These are phyloP conservation scores for Penicillium italicum DNA, from an alignment of 2,329 filamentous ascomycete genomes.

Conservation along the genomic window DNA sequence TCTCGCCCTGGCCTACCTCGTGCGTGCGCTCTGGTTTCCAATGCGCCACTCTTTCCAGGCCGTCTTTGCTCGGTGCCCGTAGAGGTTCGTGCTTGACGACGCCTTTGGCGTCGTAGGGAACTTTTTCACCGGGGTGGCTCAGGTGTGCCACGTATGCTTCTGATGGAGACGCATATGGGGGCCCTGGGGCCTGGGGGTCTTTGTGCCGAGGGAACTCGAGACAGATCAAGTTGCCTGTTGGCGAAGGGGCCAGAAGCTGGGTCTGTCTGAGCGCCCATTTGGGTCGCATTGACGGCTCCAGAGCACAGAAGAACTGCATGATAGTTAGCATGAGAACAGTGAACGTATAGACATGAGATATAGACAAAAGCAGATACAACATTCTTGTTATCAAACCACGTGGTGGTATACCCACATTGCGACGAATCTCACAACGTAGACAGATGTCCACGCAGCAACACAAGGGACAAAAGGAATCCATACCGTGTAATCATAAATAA, in stretches of 20 bases:
- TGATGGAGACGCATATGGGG: slow-evolving; percentile 68
- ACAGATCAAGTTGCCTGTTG: slow-evolving; percentile 54
- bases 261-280: slow-evolving; percentile 56
- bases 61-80: slow-evolving; percentile 39
- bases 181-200: slow-evolving; percentile 60
- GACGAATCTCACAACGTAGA: not conserved
- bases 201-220: slow-evolving; percentile 78
- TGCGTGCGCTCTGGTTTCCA: slow-evolving; percentile 58
- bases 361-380: not conserved
- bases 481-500: slow-evolving; percentile 63
- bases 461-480: slow-evolving; percentile 20
- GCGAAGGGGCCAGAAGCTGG: slow-evolving; percentile 50
- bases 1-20: slow-evolving; percentile 48
- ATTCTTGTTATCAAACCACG: not conserved
- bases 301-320: slow-evolving; percentile 58
- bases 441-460: not conserved
- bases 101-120: slow-evolving; percentile 58
- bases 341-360: not conserved
- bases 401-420: not conserved
- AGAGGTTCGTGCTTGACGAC: slow-evolving; percentile 49
- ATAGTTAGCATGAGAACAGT: slow-evolving; percentile 10
- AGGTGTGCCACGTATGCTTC: slow-evolving; percentile 71
- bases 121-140: slow-evolving; percentile 62
- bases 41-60: slow-evolving; percentile 49
- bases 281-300: slow-evolving; percentile 54